A percentile compares a stretch with the other conserved stretches of the same genome.
Evolutionary conservation across 768 basidiomycete genomes (phyloP).

Genomic region (Neoboletus brunneissimus): DNA sequence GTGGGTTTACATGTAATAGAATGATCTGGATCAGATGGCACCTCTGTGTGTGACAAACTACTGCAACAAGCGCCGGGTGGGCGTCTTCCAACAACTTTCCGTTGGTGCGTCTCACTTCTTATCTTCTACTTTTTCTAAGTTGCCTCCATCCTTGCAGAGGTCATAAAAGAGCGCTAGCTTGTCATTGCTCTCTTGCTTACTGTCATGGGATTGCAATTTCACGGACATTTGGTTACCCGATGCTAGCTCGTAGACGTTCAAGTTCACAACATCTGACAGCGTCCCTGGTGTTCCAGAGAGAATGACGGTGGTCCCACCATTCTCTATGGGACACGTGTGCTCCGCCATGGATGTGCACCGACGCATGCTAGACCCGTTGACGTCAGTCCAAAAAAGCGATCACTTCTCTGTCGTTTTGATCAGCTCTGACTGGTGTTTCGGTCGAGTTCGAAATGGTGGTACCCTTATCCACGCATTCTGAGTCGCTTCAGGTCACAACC

Average conservation of each 20-base stretch:
- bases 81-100: background rate
- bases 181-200: background rate
- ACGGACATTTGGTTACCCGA: background rate
- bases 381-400: too few species aligned
- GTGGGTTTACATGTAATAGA: too few species aligned
- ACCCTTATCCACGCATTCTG: conserved; percentile 8
- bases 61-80: background rate
- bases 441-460: conserved; percentile 20
- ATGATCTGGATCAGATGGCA: background rate
- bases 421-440: conserved; percentile 1
- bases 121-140: background rate
- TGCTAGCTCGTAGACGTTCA: background rate
- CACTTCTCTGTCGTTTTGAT: background rate
- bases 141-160: background rate
- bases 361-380: background rate
- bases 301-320: conserved; percentile 3
- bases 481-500: background rate
- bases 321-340: background rate
- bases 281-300: background rate
- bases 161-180: background rate
- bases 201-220: background rate
- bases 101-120: background rate
- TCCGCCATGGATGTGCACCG: background rate
- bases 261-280: background rate
- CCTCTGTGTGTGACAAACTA: too few species aligned